Evolutionary conservation across 1,284 basidiomycete species (phyloP).

Genomic region (Hymenochaete sp.): DNA sequence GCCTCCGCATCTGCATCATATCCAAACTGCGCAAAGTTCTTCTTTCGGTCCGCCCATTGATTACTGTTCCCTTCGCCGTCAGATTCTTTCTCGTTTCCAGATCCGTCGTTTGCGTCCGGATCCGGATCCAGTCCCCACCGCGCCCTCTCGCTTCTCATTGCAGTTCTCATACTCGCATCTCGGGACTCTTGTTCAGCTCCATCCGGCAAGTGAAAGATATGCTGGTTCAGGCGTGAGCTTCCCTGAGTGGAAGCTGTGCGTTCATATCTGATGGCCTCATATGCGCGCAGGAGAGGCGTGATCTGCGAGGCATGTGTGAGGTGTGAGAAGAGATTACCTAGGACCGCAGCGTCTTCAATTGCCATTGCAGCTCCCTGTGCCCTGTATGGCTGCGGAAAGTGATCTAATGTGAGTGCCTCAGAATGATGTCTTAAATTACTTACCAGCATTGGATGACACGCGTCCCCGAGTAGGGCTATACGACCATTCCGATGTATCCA

Average conservation of each 20-base stretch:
- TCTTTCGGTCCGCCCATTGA: slow-evolving; percentile 23
- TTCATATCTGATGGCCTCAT: slow-evolving; percentile 40
- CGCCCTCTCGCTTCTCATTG: slow-evolving; percentile 20
- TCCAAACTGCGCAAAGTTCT: slow-evolving; percentile 22
- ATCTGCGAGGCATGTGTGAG: slow-evolving; percentile 34
- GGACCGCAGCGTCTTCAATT: slow-evolving; percentile 47
- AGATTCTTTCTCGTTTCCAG: slow-evolving; percentile 5
- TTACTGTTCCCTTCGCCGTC: slow-evolving; percentile 20
- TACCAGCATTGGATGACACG: slow-evolving; percentile 43
- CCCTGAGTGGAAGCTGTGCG: slow-evolving; percentile 32
- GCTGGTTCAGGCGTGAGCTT: slow-evolving; percentile 34
- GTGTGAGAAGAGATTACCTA: slow-evolving; percentile 40
- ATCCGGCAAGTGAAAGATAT: slow-evolving; percentile 30
- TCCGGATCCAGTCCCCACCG: slow-evolving; percentile 1
- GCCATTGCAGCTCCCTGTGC: slow-evolving; percentile 28
- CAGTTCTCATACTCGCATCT: slow-evolving; percentile 30
- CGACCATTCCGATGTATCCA: slow-evolving; percentile 41
- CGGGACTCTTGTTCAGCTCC: slow-evolving; percentile 34
- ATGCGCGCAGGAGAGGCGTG: slow-evolving; percentile 36
- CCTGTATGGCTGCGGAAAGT: slow-evolving; percentile 23
- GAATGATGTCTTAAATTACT: slow-evolving; percentile 2
- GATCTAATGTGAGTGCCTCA: background rate
- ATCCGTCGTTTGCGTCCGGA: background rate
- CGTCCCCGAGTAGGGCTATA: slow-evolving; percentile 42
- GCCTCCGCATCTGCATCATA: slow-evolving; percentile 22